Percentiles rank a stretch among this genome's conserved stretches.
These are phyloP conservation scores for Adansonia digitata DNA, from an alignment of 345 rosid genomes.

Conservation along the genomic window DNA sequence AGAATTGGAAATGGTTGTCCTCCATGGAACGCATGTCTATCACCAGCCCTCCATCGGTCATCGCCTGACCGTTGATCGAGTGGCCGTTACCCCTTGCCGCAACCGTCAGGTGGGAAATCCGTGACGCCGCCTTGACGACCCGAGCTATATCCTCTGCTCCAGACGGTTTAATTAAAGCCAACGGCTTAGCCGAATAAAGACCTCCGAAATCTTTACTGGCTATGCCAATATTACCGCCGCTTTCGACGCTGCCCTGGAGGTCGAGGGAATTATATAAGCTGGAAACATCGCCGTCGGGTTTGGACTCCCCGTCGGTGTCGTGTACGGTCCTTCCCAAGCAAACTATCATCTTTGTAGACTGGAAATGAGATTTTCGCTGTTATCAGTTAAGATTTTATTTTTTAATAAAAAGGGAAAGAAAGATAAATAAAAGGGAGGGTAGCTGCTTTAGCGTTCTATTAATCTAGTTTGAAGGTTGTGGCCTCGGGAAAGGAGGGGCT, in stretches of 20 bases:
- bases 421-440: background rate
- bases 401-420: background rate
- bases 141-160: constrained; percentile 63
- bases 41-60: constrained; percentile 77
- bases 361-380: background rate
- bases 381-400: no score
- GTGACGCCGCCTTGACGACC: constrained; percentile 42
- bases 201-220: constrained; percentile 89
- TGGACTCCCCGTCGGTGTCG: constrained; percentile 60
- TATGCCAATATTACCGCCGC: constrained; percentile 20
- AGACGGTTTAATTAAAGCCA: constrained; percentile 57
- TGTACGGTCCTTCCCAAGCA: constrained; percentile 56
- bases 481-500: background rate
- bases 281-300: constrained; percentile 33
- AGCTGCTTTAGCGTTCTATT: background rate
- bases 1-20: constrained; percentile 35
- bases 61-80: constrained; percentile 94
- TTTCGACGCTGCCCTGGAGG: constrained; percentile 52
- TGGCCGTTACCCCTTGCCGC: constrained; percentile 98
- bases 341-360: constrained; percentile 53
- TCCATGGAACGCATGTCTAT: constrained; percentile 71
- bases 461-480: background rate
- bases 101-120: constrained; percentile 58
- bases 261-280: constrained; percentile 41
- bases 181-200: constrained; percentile 47